Percentiles rank a stretch among this genome's conserved stretches.
Evolutionary conservation across 805 yeast species (phyloP).

Genomic region (Candida boleticola): DNA sequence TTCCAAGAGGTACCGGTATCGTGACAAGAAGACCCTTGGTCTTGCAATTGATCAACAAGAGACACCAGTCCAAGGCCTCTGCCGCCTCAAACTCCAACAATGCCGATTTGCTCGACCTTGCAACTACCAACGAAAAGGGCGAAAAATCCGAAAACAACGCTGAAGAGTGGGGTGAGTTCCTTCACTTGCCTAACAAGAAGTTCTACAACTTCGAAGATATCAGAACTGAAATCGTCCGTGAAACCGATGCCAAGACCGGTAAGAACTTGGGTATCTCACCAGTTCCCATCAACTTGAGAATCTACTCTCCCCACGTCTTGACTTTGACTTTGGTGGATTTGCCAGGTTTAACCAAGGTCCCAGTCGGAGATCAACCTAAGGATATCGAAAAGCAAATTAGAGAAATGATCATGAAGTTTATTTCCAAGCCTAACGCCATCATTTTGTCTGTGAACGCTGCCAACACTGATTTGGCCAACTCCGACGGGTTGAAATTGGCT

Average conservation of each 20-base stretch:
- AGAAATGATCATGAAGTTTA: constrained; percentile 88
- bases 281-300: constrained; percentile 88
- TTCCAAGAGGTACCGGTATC: constrained; percentile 91
- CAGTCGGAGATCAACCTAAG: constrained; percentile 98
- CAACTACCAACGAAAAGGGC: constrained; percentile 43
- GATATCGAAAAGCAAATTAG: constrained; percentile 94
- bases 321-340: constrained; percentile 93
- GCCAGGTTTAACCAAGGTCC: constrained; percentile 97
- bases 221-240: constrained; percentile 85
- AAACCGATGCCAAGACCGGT: constrained; percentile 82
- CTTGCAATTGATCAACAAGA: constrained; percentile 72
- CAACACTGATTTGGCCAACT: constrained; percentile 94
- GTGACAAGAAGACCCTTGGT: constrained; percentile 88
- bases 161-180: constrained; percentile 96
- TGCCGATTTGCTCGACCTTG: constrained; percentile 43
- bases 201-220: constrained; percentile 87
- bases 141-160: constrained; percentile 64
- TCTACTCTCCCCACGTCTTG: constrained; percentile 90
- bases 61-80: constrained; percentile 19
- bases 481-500: constrained; percentile 94
- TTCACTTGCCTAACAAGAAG: constrained; percentile 86
- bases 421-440: constrained; percentile 93
- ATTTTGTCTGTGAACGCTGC: constrained; percentile 94
- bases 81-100: constrained; percentile 20
- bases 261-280: constrained; percentile 86